A percentile compares a stretch with the other conserved stretches of the same genome.
These are phyloP conservation scores for Dicorynia guianensis DNA, from an alignment of 306 rosid genomes.

Conservation along the genomic window DNA sequence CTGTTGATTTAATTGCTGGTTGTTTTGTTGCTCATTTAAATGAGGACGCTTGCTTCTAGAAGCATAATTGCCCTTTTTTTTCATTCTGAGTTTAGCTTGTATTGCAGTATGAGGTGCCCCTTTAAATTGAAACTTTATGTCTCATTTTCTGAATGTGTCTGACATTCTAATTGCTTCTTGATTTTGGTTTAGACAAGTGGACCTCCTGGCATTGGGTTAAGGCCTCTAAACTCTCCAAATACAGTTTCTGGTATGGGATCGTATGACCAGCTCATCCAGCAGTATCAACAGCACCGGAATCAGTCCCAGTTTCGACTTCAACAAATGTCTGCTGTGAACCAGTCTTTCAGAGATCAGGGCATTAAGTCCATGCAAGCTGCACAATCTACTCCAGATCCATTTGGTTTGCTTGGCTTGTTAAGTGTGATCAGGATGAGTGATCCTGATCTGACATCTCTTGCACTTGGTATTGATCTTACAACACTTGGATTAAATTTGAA, in stretches of 20 bases:
- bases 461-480: conserved; percentile 94
- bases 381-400: conserved; percentile 83
- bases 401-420: conserved; percentile 91
- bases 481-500: conserved; percentile 93
- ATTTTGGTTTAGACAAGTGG: conserved; percentile 74
- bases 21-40: background rate
- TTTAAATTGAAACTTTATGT: background rate
- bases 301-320: conserved; percentile 93
- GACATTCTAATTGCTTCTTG: conserved; percentile 26
- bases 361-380: conserved; percentile 75
- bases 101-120: conserved; percentile 16
- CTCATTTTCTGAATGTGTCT: background rate
- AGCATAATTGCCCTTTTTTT: background rate
- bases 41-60: conserved; percentile 1
- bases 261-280: conserved; percentile 89
- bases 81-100: background rate
- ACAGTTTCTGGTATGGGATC: conserved; percentile 89
- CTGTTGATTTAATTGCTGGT: conserved; percentile 28
- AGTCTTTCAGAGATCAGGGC: conserved; percentile 87
- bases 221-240: conserved; percentile 83
- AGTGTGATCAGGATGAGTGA: conserved; percentile 92
- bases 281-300: conserved; percentile 83
- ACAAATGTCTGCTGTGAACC: conserved; percentile 82
- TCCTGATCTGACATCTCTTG: conserved; percentile 92
- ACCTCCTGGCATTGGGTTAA: conserved; percentile 95